Conservation (phyloP, 495 filamentous ascomycete genomes). For the Annulohypoxylon stygium region DNA sequence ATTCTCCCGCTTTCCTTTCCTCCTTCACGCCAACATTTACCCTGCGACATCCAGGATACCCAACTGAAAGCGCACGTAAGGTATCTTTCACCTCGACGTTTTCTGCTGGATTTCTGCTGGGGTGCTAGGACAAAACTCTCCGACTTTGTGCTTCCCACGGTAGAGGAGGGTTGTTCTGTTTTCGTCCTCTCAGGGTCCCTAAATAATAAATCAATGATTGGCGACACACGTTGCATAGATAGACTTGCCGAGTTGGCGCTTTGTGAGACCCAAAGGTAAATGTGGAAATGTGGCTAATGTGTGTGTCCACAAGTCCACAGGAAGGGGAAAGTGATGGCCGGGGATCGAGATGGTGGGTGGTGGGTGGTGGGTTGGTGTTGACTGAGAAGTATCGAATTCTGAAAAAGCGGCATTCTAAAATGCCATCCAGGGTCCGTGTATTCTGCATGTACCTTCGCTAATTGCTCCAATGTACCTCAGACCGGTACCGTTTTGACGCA, state of each 20-base stretch:
- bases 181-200: slow-evolving; percentile 22
- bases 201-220: slow-evolving; percentile 33
- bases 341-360: slow-evolving; percentile 49
- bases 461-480: slow-evolving; percentile 38
- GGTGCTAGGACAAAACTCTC: slow-evolving; percentile 3
- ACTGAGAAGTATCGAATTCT: slow-evolving; percentile 48
- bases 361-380: slow-evolving; percentile 33
- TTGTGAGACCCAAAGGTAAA: slow-evolving; percentile 38
- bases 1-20: slow-evolving; percentile 38
- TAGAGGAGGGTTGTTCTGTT: slow-evolving; percentile 4
- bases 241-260: slow-evolving; percentile 42
- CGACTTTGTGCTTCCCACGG: slow-evolving; percentile 19
- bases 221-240: slow-evolving; percentile 33
- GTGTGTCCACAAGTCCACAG: slow-evolving; percentile 27
- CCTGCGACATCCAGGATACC: slow-evolving; percentile 14
- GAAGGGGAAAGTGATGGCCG: slow-evolving; percentile 33
- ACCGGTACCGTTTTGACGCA: slow-evolving; percentile 22
- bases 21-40: slow-evolving; percentile 11
- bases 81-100: slow-evolving; percentile 4
- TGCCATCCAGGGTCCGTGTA: slow-evolving; percentile 42
- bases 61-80: slow-evolving; percentile 2
- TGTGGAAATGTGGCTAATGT: slow-evolving; percentile 30
- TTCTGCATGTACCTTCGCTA: slow-evolving; percentile 38
- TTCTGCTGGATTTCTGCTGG: slow-evolving; percentile 2
- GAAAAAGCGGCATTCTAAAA: slow-evolving; percentile 47